phyloP scores from a whole-genome alignment of 2,329 filamentous ascomycete genomes.

The Teratosphaeria nubilosa region DNA sequence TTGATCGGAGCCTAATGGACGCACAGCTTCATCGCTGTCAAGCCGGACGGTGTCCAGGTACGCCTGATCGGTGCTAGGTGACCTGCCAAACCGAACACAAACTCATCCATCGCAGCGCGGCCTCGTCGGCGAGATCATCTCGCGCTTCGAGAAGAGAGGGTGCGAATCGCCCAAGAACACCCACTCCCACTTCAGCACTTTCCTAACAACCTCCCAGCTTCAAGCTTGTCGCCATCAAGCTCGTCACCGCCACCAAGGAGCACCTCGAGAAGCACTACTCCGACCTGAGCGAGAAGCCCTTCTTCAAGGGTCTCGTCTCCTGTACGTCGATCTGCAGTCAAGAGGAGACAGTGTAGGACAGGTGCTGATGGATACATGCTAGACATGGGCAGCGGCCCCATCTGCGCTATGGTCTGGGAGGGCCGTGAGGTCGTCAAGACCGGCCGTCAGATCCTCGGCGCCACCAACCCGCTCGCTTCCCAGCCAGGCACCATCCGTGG shows the following conservation, averaged over 20 bases:
- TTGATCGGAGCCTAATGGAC: constrained; percentile 7
- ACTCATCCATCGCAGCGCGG: constrained; percentile 56
- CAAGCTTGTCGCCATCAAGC: constrained; percentile 98
- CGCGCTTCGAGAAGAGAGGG: constrained; percentile 95
- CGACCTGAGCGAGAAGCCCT: constrained; percentile 86
- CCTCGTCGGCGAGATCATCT: constrained; percentile 94
- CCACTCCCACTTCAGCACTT: constrained; percentile 1
- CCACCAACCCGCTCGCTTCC: constrained; percentile 95
- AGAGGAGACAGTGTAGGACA: background rate
- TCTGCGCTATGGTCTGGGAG: constrained; percentile 99
- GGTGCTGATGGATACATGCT: constrained; percentile 5
- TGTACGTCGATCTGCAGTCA: constrained; percentile 48
- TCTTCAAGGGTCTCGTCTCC: constrained; percentile 88
- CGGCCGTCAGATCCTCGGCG: constrained; percentile 89
- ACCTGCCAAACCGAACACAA: background rate
- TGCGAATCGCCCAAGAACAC: constrained; percentile 34
- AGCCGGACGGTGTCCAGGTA: constrained; percentile 99
- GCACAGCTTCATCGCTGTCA: constrained; percentile 96
- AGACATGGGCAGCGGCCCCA: constrained; percentile 97
- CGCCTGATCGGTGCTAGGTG: constrained; percentile 14
- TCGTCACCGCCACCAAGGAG: constrained; percentile 75
- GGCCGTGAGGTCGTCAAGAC: constrained; percentile 98
- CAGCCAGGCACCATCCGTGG: constrained; percentile 97
- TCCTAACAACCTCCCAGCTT: constrained; percentile 47
- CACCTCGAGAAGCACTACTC: constrained; percentile 98